Evolutionary conservation across 306 rosid genomes (phyloP).

Genomic region (Canavalia ensiformis): DNA sequence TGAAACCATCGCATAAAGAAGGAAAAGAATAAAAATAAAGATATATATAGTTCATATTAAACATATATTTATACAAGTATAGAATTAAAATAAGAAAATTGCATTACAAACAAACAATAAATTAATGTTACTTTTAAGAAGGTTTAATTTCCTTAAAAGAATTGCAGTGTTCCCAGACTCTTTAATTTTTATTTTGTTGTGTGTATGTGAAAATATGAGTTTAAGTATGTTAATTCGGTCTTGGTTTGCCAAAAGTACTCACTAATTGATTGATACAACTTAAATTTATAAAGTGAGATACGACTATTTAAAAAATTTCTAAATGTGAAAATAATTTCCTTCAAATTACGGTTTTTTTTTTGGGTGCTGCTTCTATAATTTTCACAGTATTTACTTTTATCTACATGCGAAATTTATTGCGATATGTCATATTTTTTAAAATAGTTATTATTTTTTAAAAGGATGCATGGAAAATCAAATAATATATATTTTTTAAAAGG

Average conservation of each 20-base stretch:
- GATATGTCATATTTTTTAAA: too few species aligned
- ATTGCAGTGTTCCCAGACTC: not conserved
- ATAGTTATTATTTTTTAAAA: not conserved
- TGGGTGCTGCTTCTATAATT: not conserved
- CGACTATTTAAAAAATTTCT: not conserved
- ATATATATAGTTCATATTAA: too few species aligned
- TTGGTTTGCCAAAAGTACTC: not conserved
- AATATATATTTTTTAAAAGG: not conserved
- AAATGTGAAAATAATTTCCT: not conserved
- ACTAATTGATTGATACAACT: not conserved
- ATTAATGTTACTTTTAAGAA: too few species aligned
- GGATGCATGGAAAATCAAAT: not conserved
- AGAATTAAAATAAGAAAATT: too few species aligned
- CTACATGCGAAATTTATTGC: not conserved
- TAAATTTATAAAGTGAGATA: not conserved
- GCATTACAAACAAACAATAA: too few species aligned
- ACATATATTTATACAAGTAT: too few species aligned
- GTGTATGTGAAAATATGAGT: too few species aligned
- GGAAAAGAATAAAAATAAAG: too few species aligned
- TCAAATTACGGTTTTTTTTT: too few species aligned
- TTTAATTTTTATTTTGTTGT: too few species aligned
- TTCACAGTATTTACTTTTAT: slow-evolving; percentile 3
- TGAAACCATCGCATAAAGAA: not conserved
- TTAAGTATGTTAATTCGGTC: not conserved
- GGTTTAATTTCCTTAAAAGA: not conserved